phyloP scores from a whole-genome alignment of 1,284 basidiomycete species.

The Somion occarium region DNA sequence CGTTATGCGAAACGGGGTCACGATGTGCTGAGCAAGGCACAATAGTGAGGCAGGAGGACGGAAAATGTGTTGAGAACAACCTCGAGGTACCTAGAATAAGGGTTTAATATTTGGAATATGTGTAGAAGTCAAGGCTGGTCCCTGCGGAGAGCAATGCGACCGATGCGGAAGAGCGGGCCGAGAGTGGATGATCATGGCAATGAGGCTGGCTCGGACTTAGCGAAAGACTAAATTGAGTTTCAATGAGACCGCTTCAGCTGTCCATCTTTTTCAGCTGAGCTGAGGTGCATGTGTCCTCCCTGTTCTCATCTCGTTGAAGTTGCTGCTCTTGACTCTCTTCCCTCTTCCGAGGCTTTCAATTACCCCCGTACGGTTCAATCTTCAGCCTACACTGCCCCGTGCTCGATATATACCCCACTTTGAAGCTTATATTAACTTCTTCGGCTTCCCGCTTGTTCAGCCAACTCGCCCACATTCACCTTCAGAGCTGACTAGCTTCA shows the following conservation, averaged over 20 bases:
- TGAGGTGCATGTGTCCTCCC: neutral
- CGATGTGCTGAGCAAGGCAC: too few relatives aligned
- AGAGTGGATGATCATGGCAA: neutral
- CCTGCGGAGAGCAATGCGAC: too few relatives aligned
- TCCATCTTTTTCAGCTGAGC: neutral
- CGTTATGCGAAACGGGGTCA: too few relatives aligned
- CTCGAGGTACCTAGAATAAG: neutral
- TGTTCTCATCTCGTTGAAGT: neutral
- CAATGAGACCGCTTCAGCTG: neutral
- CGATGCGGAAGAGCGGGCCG: neutral
- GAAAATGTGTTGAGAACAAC: neutral
- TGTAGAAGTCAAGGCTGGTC: too few relatives aligned
- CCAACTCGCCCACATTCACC: neutral
- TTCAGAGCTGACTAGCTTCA: neutral
- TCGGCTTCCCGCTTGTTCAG: neutral
- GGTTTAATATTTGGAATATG: too few relatives aligned
- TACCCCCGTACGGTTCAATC: too few relatives aligned
- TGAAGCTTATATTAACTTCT: too few relatives aligned
- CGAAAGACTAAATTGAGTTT: too few relatives aligned
- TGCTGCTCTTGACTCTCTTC: too few relatives aligned
- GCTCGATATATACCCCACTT: too few relatives aligned
- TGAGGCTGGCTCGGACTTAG: neutral
- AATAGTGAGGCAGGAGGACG: neutral
- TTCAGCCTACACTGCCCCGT: too few relatives aligned
- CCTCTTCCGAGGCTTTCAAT: too few relatives aligned